These are phyloP conservation scores for Paulownia fortunei DNA, from an alignment of 257 asterid genomes.

Conservation along the genomic window DNA sequence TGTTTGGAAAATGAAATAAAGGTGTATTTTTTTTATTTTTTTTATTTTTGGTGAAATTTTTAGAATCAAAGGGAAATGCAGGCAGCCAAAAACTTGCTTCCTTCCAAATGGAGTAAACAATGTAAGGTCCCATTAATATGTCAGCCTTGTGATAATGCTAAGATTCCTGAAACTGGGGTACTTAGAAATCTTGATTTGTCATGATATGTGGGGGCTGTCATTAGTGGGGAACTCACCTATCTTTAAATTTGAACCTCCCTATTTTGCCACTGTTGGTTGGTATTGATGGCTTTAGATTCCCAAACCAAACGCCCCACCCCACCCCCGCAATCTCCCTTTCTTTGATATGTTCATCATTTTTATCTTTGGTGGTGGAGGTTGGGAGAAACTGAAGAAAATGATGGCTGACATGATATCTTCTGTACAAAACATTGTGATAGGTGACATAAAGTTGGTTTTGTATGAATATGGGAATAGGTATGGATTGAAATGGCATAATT, in stretches of 20 bases:
- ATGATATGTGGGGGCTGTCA: slow-evolving; percentile 34
- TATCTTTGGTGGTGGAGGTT: slow-evolving; percentile 48
- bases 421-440: slow-evolving; percentile 31
- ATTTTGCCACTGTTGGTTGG: slow-evolving; percentile 40
- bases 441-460: slow-evolving; percentile 48
- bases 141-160: slow-evolving; percentile 41
- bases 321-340: not conserved
- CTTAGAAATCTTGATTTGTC: slow-evolving; percentile 47
- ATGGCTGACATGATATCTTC: slow-evolving; percentile 46
- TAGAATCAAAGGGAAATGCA: not conserved
- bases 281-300: slow-evolving; percentile 39
- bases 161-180: slow-evolving; percentile 53
- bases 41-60: not conserved
- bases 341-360: slow-evolving; percentile 34
- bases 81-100: slow-evolving; percentile 25
- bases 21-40: not conserved
- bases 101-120: slow-evolving; percentile 42
- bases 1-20: slow-evolving; percentile 1
- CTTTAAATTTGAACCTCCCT: slow-evolving; percentile 31
- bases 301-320: slow-evolving; percentile 12
- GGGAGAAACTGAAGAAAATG: slow-evolving; percentile 51
- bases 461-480: slow-evolving; percentile 10
- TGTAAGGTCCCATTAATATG: slow-evolving; percentile 42
- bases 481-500: slow-evolving; percentile 38
- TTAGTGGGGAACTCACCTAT: slow-evolving; percentile 40